Conservation (phyloP, 176 grass and related monocot genomes). For the Lolium multiflorum region DNA sequence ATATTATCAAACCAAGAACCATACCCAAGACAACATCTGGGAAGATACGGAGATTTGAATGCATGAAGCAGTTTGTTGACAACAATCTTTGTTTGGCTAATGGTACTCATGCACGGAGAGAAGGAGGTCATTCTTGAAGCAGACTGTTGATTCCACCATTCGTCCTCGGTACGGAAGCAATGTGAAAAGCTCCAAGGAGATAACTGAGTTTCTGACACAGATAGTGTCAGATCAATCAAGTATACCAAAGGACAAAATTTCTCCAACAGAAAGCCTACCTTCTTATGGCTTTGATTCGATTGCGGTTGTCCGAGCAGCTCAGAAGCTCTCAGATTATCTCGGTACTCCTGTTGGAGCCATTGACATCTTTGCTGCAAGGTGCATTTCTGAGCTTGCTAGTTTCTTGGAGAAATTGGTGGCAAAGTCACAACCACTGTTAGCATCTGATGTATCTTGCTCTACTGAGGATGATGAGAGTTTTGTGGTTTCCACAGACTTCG, state of each 20-base stretch:
- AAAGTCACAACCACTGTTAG: constrained; percentile 52
- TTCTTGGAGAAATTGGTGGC: constrained; percentile 60
- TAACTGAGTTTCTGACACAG: constrained; percentile 59
- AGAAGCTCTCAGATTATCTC: constrained; percentile 77
- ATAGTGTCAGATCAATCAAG: constrained; percentile 72
- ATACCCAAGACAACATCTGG: constrained; percentile 83
- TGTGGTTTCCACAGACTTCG: constrained; percentile 24
- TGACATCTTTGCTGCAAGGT: constrained; percentile 71
- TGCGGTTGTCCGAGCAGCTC: constrained; percentile 68
- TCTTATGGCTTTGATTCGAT: constrained; percentile 86
- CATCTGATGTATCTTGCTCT: constrained; percentile 28
- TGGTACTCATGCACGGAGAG: constrained; percentile 33
- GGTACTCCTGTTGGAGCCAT: constrained; percentile 78
- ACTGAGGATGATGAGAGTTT: constrained; percentile 47
- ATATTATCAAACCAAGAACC: constrained; percentile 77
- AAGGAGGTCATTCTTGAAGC: constrained; percentile 36
- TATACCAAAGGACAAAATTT: constrained; percentile 70
- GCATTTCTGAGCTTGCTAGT: constrained; percentile 64
- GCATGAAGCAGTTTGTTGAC: constrained; percentile 72
- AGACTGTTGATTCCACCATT: constrained; percentile 26
- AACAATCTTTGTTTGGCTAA: constrained; percentile 56
- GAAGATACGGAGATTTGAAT: constrained; percentile 76
- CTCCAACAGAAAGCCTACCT: constrained; percentile 54
- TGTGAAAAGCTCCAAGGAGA: constrained; percentile 55
- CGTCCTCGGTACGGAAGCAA: constrained; percentile 33